Percentiles rank a stretch among this genome's conserved stretches.
These are phyloP conservation scores for Anastatica hierochuntica DNA, from an alignment of 345 rosid species.

Conservation along the genomic window DNA sequence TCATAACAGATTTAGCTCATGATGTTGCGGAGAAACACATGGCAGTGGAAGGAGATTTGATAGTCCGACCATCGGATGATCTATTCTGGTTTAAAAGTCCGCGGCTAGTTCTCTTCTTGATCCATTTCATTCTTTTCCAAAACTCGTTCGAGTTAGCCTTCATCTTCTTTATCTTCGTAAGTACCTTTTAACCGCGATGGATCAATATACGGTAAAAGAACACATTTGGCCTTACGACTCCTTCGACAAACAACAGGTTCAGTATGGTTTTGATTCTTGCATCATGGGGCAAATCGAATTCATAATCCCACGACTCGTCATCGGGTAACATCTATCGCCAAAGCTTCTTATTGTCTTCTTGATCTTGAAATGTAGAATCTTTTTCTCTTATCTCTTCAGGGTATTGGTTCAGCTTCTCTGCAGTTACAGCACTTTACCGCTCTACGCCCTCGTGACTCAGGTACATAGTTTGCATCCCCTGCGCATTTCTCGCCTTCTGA, in stretches of 20 bases:
- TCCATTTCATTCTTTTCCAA: constrained; percentile 75
- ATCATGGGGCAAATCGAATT: constrained; percentile 55
- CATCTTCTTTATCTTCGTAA: constrained; percentile 72
- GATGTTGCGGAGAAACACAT: constrained; percentile 65
- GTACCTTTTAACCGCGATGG: not conserved
- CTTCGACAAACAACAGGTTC: constrained; percentile 41
- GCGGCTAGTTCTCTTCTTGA: constrained; percentile 43
- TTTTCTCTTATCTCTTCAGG: constrained; percentile 21
- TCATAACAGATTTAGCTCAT: constrained; percentile 54
- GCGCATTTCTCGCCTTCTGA: not conserved
- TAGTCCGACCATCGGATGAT: constrained; percentile 72
- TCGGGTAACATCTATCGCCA: constrained; percentile 41
- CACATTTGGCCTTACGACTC: no score
- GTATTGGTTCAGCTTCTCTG: constrained; percentile 61
- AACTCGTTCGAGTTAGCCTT: constrained; percentile 84
- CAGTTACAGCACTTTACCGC: constrained; percentile 80
- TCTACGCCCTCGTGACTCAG: constrained; percentile 85
- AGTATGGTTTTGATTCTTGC: constrained; percentile 65
- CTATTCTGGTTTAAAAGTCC: constrained; percentile 69
- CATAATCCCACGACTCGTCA: constrained; percentile 53
- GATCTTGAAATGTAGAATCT: not conserved
- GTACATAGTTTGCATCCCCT: constrained; percentile 21
- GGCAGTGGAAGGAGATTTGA: constrained; percentile 56
- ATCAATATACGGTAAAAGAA: no score
- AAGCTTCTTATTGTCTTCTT: not conserved